A percentile compares a stretch with the other conserved stretches of the same genome.
phyloP scores from a whole-genome alignment of 106 monocot species.

The Platanthera guangdongensis region DNA sequence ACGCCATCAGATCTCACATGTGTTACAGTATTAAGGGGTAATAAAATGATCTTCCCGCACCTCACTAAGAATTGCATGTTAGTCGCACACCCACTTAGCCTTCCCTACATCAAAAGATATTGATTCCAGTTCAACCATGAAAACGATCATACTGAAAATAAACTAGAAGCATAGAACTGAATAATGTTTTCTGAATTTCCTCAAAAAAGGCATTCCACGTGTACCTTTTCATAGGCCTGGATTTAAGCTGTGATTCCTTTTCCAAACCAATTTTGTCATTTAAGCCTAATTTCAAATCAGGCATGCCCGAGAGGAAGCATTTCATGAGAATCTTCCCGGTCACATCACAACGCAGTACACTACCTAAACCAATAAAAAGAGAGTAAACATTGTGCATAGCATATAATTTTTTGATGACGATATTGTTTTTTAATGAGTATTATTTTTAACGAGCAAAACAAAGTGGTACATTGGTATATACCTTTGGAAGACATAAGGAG shows the following conservation, averaged over 20 bases:
- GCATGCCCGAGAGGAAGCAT: slow-evolving; percentile 99
- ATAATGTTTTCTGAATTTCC: neutral
- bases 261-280: slow-evolving; percentile 99
- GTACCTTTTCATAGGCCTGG: slow-evolving; percentile 89
- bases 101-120: neutral
- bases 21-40: too few species aligned
- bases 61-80: neutral
- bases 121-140: neutral
- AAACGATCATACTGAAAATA: neutral
- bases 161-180: neutral
- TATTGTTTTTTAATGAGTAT: neutral
- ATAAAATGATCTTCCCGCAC: too few species aligned
- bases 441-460: neutral
- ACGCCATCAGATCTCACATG: too few species aligned
- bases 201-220: neutral
- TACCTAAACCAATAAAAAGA: slow-evolving; percentile 39
- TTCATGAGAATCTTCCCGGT: slow-evolving; percentile 99
- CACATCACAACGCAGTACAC: slow-evolving; percentile 96
- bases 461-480: slow-evolving; percentile 14
- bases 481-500: slow-evolving; percentile 99
- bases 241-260: slow-evolving; percentile 92
- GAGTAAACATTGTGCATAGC: neutral
- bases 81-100: neutral
- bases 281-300: slow-evolving; percentile 90
- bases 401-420: neutral